A percentile compares a stretch with the other conserved stretches of the same genome.
Evolutionary conservation across 805 yeast species (phyloP).

Genomic region (Candida namnaoensis): DNA sequence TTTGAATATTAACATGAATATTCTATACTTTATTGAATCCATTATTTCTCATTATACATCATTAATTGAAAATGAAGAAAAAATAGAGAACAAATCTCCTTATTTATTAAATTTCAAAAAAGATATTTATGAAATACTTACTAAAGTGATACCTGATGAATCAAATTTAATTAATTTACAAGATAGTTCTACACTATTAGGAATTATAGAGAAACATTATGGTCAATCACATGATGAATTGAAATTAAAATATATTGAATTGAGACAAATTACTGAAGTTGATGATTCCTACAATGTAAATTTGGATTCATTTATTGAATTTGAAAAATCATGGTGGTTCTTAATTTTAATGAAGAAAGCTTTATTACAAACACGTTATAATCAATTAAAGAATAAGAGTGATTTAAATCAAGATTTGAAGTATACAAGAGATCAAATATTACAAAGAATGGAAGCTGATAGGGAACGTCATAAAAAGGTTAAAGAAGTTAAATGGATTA

Average conservation of each 20-base stretch:
- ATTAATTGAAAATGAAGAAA: no score
- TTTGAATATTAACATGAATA: conserved; percentile 54
- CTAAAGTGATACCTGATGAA: conserved; percentile 26
- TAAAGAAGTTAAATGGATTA: conserved; percentile 76
- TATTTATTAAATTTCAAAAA: conserved; percentile 17
- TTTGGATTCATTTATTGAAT: conserved; percentile 4
- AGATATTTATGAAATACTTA: conserved; percentile 25
- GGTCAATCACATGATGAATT: conserved; percentile 3
- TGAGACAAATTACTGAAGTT: not conserved
- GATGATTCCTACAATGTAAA: conserved; percentile 1
- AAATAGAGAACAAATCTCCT: conserved; percentile 5
- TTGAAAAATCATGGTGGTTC: conserved; percentile 13
- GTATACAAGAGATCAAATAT: conserved; percentile 40
- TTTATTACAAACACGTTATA: conserved; percentile 6
- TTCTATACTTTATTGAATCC: conserved; percentile 65
- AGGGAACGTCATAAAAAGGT: conserved; percentile 83
- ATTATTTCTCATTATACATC: conserved; percentile 23
- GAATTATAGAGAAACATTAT: conserved; percentile 9
- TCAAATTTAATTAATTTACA: conserved; percentile 9
- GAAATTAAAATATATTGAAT: not conserved
- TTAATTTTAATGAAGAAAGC: conserved; percentile 11
- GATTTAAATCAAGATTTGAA: not conserved
- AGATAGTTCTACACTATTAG: conserved; percentile 11
- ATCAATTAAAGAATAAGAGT: conserved; percentile 2
- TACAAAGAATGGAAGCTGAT: conserved; percentile 84